Percentiles rank a stretch among this genome's conserved stretches.
These are phyloP conservation scores for Hypoxylon rubiginosum DNA, from an alignment of 2,329 filamentous ascomycete genomes.

Conservation along the genomic window DNA sequence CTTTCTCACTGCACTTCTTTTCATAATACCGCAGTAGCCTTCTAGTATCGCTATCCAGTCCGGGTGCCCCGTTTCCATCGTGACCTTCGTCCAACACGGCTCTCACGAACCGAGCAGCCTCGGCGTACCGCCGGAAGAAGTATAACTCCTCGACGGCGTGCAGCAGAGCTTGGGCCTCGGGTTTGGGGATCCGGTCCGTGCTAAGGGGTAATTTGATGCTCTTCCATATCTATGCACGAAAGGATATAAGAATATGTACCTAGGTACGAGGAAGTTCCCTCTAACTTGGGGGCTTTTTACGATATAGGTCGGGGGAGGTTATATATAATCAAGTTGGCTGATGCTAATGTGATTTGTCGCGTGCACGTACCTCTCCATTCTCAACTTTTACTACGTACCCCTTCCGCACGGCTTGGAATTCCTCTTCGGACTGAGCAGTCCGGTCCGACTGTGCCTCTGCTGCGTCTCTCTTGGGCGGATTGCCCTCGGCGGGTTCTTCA, in stretches of 20 bases:
- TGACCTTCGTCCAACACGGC: constrained; percentile 50
- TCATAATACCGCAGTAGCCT: constrained; percentile 59
- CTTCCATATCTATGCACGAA: constrained; percentile 60
- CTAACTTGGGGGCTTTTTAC: neutral
- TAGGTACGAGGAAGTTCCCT: neutral
- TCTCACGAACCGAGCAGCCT: constrained; percentile 59
- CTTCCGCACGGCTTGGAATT: constrained; percentile 62
- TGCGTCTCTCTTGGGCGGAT: constrained; percentile 25
- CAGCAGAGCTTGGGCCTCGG: constrained; percentile 63
- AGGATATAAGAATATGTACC: neutral
- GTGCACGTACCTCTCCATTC: constrained; percentile 64
- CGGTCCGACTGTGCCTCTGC: constrained; percentile 27
- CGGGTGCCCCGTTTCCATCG: constrained; percentile 45
- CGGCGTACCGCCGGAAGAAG: constrained; percentile 63
- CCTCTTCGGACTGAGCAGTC: constrained; percentile 62
- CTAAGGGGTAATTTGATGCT: constrained; percentile 59
- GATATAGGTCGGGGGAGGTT: neutral
- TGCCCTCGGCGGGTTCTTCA: constrained; percentile 32
- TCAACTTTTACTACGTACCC: constrained; percentile 65
- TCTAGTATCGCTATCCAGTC: constrained; percentile 61
- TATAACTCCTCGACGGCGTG: constrained; percentile 72
- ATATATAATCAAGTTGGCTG: too few species aligned
- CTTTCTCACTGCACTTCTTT: constrained; percentile 56
- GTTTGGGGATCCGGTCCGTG: constrained; percentile 56
- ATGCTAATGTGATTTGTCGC: too few species aligned